Evolutionary conservation across 1,139 yeast species (phyloP).

Genomic region (Lodderomyces margitis): DNA sequence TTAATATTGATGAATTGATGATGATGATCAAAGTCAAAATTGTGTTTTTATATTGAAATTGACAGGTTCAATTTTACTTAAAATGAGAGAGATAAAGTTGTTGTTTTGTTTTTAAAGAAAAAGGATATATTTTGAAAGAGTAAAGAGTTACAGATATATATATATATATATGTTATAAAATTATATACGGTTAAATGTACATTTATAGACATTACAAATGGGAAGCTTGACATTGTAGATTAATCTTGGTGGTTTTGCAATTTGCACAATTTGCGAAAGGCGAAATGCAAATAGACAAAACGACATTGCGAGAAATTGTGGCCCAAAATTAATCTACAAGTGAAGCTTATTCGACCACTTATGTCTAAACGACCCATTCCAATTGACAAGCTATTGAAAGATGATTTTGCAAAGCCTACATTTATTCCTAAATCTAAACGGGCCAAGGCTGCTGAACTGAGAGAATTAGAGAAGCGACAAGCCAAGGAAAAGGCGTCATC

Average conservation of each 20-base stretch:
- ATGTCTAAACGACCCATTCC: slow-evolving; percentile 36
- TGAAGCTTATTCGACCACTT: no score
- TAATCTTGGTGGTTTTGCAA: no score
- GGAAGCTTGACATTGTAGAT: no score
- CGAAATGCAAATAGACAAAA: no score
- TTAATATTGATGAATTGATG: background rate
- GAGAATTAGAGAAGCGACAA: slow-evolving; percentile 4
- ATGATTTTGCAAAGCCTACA: slow-evolving; percentile 30
- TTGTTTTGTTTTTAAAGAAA: background rate
- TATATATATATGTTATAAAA: background rate
- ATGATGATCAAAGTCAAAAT: background rate
- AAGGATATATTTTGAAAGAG: background rate
- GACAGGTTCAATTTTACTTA: background rate
- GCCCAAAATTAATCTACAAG: no score
- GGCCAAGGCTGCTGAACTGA: slow-evolving; percentile 26
- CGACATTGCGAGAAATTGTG: no score
- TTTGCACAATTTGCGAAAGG: no score
- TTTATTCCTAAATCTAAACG: slow-evolving; percentile 52
- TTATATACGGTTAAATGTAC: slow-evolving; percentile 1
- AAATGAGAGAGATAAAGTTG: no score
- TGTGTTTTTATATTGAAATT: background rate
- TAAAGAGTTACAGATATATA: background rate
- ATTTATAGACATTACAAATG: background rate
- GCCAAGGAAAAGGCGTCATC: slow-evolving; percentile 5
- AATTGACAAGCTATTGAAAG: slow-evolving; percentile 42